These are phyloP conservation scores for Aegle marmelos DNA, from an alignment of 345 rosid genomes.

Conservation along the genomic window DNA sequence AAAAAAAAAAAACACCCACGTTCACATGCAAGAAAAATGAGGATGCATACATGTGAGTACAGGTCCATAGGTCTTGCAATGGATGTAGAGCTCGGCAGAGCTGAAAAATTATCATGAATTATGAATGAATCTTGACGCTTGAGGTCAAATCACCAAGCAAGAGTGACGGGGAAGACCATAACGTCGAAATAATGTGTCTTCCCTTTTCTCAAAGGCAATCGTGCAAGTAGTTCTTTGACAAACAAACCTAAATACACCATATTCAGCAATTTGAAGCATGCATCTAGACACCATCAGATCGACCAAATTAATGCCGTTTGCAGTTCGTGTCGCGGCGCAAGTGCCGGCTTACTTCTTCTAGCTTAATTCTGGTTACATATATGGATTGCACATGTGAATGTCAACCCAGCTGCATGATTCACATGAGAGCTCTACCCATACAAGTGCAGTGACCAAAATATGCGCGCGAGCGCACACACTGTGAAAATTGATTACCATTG, in stretches of 20 bases:
- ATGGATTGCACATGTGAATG: neutral
- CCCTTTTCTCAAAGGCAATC: neutral
- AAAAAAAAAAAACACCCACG: too few relatives aligned
- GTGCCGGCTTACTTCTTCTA: neutral
- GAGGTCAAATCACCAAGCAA: neutral
- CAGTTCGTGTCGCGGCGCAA: neutral
- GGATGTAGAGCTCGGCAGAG: neutral
- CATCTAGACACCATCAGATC: neutral
- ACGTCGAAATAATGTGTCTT: neutral
- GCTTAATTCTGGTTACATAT: neutral
- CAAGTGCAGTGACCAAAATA: too few relatives aligned
- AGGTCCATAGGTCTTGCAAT: neutral
- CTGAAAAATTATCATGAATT: neutral
- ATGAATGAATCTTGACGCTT: neutral
- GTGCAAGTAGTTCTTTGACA: neutral
- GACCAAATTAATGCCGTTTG: neutral
- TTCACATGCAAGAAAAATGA: too few relatives aligned
- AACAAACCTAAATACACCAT: neutral
- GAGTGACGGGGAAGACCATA: neutral
- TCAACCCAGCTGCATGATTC: too few relatives aligned
- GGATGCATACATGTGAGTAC: rapidly evolving
- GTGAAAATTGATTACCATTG: neutral
- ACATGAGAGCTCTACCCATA: too few relatives aligned
- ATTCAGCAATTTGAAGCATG: neutral
- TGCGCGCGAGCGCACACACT: too few relatives aligned